Conservation (phyloP, 140 eudicot species). For the Flaveria floridana region DNA sequence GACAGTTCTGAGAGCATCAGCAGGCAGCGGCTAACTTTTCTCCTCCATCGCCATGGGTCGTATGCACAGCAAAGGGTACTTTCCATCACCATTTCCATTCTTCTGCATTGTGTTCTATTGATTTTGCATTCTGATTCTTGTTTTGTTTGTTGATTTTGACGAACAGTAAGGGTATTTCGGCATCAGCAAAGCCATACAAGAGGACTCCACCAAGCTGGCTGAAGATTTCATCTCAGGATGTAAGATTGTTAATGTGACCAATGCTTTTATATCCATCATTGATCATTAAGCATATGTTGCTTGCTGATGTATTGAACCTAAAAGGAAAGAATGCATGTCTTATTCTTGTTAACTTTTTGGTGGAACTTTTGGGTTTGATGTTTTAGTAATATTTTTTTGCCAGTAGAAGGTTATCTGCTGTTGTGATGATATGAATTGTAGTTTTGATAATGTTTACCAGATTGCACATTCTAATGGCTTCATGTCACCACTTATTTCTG, state of each 20-base stretch:
- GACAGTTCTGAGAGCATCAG: background rate
- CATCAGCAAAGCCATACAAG: conserved; percentile 54
- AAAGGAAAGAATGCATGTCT: too few species aligned
- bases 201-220: conserved; percentile 50
- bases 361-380: too few species aligned
- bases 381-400: background rate
- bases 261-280: background rate
- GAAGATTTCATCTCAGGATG: conserved; percentile 51
- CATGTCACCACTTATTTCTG: too few species aligned
- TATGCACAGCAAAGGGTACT: conserved; percentile 50
- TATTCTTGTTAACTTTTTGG: too few species aligned
- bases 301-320: background rate
- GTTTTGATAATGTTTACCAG: background rate
- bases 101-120: background rate
- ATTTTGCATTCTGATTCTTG: background rate
- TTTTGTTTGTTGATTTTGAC: background rate
- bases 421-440: background rate
- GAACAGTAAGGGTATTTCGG: conserved; percentile 52
- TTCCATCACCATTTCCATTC: background rate
- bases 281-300: background rate
- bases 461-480: background rate
- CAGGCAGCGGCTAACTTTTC: conserved; percentile 20
- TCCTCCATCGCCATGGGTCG: conserved; percentile 46
- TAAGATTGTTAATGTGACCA: background rate
- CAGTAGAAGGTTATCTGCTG: background rate